phyloP scores from a whole-genome alignment of 75 land plant genomes.

The Selaginella moellendorffii region DNA sequence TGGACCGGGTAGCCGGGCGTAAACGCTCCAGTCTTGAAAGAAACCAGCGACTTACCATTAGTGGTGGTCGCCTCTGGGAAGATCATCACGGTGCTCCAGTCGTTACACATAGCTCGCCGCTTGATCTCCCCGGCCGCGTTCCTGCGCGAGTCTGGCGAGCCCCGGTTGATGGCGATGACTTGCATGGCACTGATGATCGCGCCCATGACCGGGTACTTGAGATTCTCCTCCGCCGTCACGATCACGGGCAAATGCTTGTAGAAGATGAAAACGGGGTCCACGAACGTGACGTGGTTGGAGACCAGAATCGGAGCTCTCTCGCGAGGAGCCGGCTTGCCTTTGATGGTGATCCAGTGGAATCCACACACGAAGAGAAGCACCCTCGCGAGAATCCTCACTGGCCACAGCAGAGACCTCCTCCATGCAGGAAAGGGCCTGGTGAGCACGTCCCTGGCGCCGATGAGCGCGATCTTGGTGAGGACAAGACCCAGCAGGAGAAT shows the following conservation, averaged over 20 bases:
- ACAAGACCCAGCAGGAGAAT: conserved; percentile 12
- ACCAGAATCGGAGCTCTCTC: conserved; percentile 20
- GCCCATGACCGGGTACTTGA: conserved; percentile 14
- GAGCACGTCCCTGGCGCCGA: conserved; percentile 19
- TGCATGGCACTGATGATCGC: conserved; percentile 20
- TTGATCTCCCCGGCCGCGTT: conserved; percentile 19
- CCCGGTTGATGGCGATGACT: conserved; percentile 17
- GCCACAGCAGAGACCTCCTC: conserved; percentile 13
- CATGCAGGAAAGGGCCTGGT: conserved; percentile 20
- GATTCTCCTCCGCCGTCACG: conserved; percentile 21
- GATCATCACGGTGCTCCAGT: conserved; percentile 23
- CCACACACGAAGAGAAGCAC: conserved; percentile 16
- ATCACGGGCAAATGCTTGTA: conserved; percentile 25
- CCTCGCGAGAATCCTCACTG: conserved; percentile 18
- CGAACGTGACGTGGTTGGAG: conserved; percentile 21
- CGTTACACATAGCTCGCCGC: conserved; percentile 19
- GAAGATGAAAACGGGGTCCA: conserved; percentile 21
- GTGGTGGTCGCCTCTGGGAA: conserved; percentile 30
- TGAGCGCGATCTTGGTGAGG: conserved; percentile 19
- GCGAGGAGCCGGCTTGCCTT: conserved; percentile 20
- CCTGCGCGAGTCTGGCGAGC: conserved; percentile 13
- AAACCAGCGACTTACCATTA: conserved; percentile 15
- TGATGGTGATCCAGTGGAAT: conserved; percentile 16
- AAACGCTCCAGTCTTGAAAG: conserved; percentile 26
- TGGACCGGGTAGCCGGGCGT: conserved; percentile 22